These are phyloP conservation scores for Physaria fendleri DNA, from an alignment of 345 rosid genomes.

Conservation along the genomic window DNA sequence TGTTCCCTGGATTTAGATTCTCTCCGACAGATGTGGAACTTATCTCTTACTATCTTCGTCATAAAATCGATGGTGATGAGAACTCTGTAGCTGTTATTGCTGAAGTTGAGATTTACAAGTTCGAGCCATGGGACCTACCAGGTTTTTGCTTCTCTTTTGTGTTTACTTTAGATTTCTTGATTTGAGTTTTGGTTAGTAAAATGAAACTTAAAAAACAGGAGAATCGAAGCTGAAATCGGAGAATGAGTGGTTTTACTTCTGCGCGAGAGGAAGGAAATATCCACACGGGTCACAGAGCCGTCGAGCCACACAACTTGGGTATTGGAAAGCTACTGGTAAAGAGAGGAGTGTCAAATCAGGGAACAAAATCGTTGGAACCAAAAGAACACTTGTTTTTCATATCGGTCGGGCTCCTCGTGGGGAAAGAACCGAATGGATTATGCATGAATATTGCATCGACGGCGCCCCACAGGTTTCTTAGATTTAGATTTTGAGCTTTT, in stretches of 20 bases:
- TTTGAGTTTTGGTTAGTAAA: background rate
- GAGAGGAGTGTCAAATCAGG: slow-evolving; percentile 69
- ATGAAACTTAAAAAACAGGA: no score
- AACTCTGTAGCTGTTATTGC: slow-evolving; percentile 63
- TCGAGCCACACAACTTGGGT: slow-evolving; percentile 74
- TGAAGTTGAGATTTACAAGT: slow-evolving; percentile 62
- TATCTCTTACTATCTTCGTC: slow-evolving; percentile 65
- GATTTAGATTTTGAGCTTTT: background rate
- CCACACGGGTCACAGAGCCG: slow-evolving; percentile 78
- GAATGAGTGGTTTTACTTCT: slow-evolving; percentile 87
- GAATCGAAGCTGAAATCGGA: slow-evolving; percentile 60
- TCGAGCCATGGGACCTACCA: slow-evolving; percentile 93
- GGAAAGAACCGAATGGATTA: slow-evolving; percentile 91
- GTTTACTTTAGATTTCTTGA: background rate
- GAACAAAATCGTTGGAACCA: slow-evolving; percentile 53
- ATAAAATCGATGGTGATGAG: slow-evolving; percentile 69
- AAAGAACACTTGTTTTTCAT: slow-evolving; percentile 92
- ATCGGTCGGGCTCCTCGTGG: slow-evolving; percentile 85
- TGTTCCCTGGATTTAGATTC: slow-evolving; percentile 82
- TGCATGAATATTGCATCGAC: slow-evolving; percentile 74
- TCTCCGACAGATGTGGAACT: slow-evolving; percentile 81
- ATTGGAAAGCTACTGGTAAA: slow-evolving; percentile 95
- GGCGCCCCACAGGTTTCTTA: slow-evolving; percentile 57
- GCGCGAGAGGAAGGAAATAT: slow-evolving; percentile 80
- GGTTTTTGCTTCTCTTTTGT: slow-evolving; percentile 31